Conservation (phyloP, 805 yeast genomes). For the Yarrowia yakushimensis region DNA sequence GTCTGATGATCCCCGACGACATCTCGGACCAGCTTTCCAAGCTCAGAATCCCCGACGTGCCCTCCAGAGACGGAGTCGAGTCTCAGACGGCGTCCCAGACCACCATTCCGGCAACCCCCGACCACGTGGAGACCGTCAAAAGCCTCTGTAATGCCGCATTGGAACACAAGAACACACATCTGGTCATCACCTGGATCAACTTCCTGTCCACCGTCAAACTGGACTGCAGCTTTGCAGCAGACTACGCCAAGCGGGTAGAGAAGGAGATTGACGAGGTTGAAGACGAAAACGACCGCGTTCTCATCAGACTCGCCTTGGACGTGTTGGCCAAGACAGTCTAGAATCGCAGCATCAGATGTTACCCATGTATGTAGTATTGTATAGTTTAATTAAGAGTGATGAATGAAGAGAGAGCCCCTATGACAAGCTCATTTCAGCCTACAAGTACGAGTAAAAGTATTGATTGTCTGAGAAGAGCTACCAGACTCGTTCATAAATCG, state of each 20-base stretch:
- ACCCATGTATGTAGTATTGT: neutral
- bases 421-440: no score
- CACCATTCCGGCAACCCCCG: neutral
- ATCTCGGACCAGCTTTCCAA: conserved; percentile 6
- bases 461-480: no score
- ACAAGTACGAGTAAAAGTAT: no score
- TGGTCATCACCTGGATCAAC: conserved; percentile 17
- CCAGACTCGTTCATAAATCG: no score
- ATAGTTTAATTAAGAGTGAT: no score
- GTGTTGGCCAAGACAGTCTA: conserved; percentile 1
- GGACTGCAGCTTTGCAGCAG: neutral
- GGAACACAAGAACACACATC: neutral
- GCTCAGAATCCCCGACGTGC: conserved; percentile 10
- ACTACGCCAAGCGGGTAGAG: conserved; percentile 1
- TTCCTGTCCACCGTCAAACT: conserved; percentile 11
- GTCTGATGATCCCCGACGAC: conserved; percentile 18
- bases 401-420: no score
- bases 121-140: neutral
- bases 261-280: conserved; percentile 5
- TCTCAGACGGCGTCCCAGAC: neutral
- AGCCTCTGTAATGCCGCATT: neutral
- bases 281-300: neutral
- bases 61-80: neutral
- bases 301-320: neutral
- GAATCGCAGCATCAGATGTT: neutral